phyloP scores from a whole-genome alignment of 257 asterid genomes.

The Solanum medicagineum region DNA sequence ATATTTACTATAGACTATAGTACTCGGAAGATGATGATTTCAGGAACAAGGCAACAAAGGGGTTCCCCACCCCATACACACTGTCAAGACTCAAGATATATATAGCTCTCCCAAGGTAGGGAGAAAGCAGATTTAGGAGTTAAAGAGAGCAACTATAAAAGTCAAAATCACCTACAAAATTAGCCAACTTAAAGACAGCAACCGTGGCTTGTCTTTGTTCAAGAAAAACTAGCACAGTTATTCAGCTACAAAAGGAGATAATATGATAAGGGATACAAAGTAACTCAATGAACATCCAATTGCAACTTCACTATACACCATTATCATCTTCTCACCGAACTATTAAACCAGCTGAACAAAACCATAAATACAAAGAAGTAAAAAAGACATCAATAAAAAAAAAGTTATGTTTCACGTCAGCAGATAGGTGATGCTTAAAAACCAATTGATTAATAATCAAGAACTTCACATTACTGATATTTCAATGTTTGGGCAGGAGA shows the following conservation, averaged over 20 bases:
- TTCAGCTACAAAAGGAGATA: neutral
- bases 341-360: neutral
- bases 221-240: neutral
- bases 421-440: neutral
- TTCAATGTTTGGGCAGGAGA: neutral
- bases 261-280: neutral
- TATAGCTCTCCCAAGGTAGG: neutral
- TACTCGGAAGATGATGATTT: neutral
- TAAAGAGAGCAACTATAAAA: neutral
- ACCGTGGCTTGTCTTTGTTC: neutral
- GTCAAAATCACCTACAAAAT: neutral
- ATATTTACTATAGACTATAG: neutral
- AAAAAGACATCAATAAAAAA: neutral
- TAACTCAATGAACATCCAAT: neutral
- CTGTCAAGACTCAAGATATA: neutral
- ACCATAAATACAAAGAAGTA: neutral
- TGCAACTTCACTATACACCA: neutral
- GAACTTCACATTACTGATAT: neutral
- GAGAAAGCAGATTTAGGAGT: neutral
- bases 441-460: neutral
- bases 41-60: neutral
- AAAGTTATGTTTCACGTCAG: neutral
- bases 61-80: neutral
- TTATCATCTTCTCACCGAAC: neutral
- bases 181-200: neutral